Evolutionary conservation across 2,329 filamentous ascomycete species (phyloP).

Genomic region (Cladosporium sp.): DNA sequence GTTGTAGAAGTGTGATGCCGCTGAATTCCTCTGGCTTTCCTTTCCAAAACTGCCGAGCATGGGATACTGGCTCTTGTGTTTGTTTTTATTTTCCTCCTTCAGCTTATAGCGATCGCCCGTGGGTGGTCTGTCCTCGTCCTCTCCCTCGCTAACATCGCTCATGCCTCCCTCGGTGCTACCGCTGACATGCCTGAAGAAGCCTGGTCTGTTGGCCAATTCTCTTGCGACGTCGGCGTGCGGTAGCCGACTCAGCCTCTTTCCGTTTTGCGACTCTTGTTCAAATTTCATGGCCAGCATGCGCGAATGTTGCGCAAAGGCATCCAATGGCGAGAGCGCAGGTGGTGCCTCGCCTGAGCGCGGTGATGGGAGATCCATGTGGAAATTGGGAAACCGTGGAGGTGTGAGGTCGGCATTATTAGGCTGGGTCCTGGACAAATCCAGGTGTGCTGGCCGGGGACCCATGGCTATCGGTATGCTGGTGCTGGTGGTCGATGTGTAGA

Average conservation of each 20-base stretch:
- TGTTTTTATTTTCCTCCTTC: constrained; percentile 32
- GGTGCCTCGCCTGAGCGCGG: constrained; percentile 60
- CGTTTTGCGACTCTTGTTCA: constrained; percentile 67
- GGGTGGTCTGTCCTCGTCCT: constrained; percentile 40
- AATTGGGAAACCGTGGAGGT: constrained; percentile 22
- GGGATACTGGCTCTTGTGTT: constrained; percentile 33
- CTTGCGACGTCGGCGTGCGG: constrained; percentile 79
- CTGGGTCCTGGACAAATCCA: constrained; percentile 15
- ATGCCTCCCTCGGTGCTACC: constrained; percentile 48
- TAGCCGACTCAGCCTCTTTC: constrained; percentile 76
- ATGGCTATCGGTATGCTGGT: constrained; percentile 17
- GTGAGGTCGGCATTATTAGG: constrained; percentile 19
- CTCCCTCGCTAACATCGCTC: constrained; percentile 23
- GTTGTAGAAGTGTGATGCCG: constrained; percentile 6
- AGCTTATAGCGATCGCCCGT: constrained; percentile 13
- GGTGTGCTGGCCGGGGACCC: constrained; percentile 26
- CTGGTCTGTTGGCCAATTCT: constrained; percentile 71
- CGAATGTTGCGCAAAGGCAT: constrained; percentile 91
- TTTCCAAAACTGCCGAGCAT: constrained; percentile 23
- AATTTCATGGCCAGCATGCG: constrained; percentile 82
- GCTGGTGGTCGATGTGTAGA: neutral
- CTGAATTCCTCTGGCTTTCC: constrained; percentile 4
- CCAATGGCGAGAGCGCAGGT: constrained; percentile 86
- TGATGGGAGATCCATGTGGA: constrained; percentile 40
- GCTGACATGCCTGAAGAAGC: constrained; percentile 73